Evolutionary conservation across 202 grass and related monocot species (phyloP).

Genomic region (Sporobolus alterniflorus): DNA sequence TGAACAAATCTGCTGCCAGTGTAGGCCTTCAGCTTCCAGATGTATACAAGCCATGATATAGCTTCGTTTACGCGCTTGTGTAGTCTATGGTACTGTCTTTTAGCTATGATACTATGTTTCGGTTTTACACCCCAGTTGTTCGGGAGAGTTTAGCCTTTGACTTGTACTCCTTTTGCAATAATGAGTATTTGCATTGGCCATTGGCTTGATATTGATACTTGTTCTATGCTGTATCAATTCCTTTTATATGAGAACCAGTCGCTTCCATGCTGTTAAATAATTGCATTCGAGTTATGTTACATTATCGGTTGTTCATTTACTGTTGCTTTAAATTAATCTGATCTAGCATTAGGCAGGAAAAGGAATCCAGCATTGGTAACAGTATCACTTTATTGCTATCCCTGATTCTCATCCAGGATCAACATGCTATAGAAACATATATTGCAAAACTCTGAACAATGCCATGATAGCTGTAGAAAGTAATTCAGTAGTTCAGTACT

Average conservation of each 20-base stretch:
- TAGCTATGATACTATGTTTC: neutral
- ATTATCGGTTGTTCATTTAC: neutral
- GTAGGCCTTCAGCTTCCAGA: constrained; percentile 90
- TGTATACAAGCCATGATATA: constrained; percentile 71
- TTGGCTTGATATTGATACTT: no score
- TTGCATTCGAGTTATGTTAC: neutral
- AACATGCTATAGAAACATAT: neutral
- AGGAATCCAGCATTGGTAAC: neutral
- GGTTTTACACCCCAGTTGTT: constrained; percentile 7
- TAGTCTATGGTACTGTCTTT: neutral
- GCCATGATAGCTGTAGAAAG: neutral
- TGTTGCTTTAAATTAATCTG: neutral
- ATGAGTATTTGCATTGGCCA: no score
- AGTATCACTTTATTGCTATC: neutral
- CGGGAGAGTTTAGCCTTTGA: neutral
- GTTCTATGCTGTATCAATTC: neutral
- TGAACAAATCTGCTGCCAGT: constrained; percentile 96
- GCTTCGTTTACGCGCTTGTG: neutral
- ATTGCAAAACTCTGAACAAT: neutral
- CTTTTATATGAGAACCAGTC: neutral
- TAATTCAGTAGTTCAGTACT: neutral
- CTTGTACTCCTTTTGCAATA: neutral
- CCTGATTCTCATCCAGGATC: neutral
- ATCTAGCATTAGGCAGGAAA: neutral
- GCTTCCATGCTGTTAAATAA: neutral